Evolutionary conservation across 306 rosid genomes (phyloP).

Genomic region (Prinsepia uniflora): DNA sequence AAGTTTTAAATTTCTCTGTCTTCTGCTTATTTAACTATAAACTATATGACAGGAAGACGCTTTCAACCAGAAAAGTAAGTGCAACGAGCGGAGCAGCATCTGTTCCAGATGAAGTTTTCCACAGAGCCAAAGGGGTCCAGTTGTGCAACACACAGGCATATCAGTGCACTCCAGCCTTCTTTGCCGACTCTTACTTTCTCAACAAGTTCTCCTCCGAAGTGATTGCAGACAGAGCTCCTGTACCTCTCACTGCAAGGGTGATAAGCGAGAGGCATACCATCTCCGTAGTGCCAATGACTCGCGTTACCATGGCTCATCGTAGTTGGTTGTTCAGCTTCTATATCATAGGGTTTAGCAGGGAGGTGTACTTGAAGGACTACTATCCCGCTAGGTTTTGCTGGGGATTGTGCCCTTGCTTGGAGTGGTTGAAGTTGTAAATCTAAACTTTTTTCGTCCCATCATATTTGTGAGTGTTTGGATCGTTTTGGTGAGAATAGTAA

Average conservation of each 20-base stretch:
- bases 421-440: constrained; percentile 75
- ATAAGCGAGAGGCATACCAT: constrained; percentile 85
- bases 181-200: constrained; percentile 86
- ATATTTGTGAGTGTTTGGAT: constrained; percentile 4
- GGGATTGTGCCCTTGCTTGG: constrained; percentile 97
- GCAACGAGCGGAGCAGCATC: constrained; percentile 94
- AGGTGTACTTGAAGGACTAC: constrained; percentile 84
- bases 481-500: background rate
- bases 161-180: constrained; percentile 87
- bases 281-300: constrained; percentile 84
- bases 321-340: constrained; percentile 77
- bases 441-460: background rate
- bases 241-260: constrained; percentile 72
- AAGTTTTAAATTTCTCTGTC: background rate
- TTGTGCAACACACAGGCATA: constrained; percentile 91
- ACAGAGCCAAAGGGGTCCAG: constrained; percentile 80
- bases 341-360: constrained; percentile 67
- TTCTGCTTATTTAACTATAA: background rate
- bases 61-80: constrained; percentile 74
- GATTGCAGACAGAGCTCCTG: constrained; percentile 69
- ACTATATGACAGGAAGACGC: constrained; percentile 58
- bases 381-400: constrained; percentile 84
- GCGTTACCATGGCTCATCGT: constrained; percentile 75
- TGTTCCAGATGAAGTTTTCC: constrained; percentile 91
- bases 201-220: constrained; percentile 91